Conservation (phyloP, 1,284 basidiomycete genomes). For the Inonotus obliquus region DNA sequence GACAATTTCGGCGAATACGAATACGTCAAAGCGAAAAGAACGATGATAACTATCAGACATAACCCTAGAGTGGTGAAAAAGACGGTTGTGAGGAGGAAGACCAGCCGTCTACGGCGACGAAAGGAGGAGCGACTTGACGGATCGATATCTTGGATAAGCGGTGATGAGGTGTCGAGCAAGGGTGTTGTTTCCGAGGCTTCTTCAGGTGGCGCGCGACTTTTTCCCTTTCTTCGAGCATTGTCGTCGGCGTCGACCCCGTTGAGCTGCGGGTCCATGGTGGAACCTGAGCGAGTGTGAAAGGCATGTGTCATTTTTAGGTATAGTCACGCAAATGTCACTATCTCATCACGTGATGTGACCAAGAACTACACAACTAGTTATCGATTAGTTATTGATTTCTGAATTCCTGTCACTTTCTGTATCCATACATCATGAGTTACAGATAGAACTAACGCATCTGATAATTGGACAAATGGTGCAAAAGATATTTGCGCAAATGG, state of each 20-base stretch:
- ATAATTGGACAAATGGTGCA: too few species aligned
- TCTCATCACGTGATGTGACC: too few species aligned
- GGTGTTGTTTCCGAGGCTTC: conserved; percentile 30
- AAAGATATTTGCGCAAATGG: too few species aligned
- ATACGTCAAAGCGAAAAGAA: conserved; percentile 49
- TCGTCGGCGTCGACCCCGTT: background rate
- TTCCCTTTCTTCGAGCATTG: conserved; percentile 25
- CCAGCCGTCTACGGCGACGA: conserved; percentile 22
- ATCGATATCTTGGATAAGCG: conserved; percentile 14
- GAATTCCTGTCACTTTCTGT: too few species aligned
- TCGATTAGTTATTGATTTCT: too few species aligned
- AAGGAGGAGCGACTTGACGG: conserved; percentile 14
- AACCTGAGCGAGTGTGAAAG: background rate
- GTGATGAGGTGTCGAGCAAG: conserved; percentile 23
- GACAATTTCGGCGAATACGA: conserved; percentile 57
- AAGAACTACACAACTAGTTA: too few species aligned
- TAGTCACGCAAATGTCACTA: too few species aligned
- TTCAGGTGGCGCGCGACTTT: conserved; percentile 27
- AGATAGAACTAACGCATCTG: too few species aligned
- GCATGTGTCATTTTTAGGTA: too few species aligned
- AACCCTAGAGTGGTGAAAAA: conserved; percentile 33
- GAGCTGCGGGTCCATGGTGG: conserved; percentile 4
- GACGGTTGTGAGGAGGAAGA: conserved; percentile 25
- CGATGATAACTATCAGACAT: conserved; percentile 39
- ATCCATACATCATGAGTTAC: too few species aligned